Conservation (phyloP, 176 grass and related monocot genomes). For the Oryza nivara region DNA sequence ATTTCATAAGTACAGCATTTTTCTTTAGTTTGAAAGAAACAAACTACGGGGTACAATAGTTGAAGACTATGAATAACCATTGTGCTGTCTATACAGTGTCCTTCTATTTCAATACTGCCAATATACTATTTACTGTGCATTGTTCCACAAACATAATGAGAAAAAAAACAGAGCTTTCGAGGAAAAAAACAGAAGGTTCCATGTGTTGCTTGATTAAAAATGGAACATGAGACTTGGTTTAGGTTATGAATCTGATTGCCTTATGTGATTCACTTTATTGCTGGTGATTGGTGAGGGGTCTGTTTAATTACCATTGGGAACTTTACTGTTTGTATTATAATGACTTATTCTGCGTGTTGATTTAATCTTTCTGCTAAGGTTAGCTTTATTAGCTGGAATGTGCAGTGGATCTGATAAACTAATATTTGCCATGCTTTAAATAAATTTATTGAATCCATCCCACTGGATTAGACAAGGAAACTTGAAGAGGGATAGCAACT, state of each 20-base stretch:
- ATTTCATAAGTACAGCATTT: conserved; percentile 17
- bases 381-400: conserved; percentile 4
- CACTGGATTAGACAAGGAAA: conserved; percentile 7
- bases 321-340: background rate
- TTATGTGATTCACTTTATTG: background rate
- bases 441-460: background rate
- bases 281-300: background rate
- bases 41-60: background rate
- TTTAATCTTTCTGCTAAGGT: conserved; percentile 20
- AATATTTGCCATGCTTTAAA: background rate
- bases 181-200: background rate
- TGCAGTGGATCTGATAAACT: conserved; percentile 7
- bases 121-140: background rate
- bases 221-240: background rate
- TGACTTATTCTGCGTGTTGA: background rate
- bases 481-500: background rate
- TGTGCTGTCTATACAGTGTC: background rate
- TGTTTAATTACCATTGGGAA: conserved; percentile 12
- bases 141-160: background rate
- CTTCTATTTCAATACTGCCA: background rate
- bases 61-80: background rate
- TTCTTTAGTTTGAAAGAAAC: background rate
- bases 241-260: conserved; percentile 6
- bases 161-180: background rate
- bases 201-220: background rate